Conservation (phyloP, 331 rosid species). For the Spiraea crenata region DNA sequence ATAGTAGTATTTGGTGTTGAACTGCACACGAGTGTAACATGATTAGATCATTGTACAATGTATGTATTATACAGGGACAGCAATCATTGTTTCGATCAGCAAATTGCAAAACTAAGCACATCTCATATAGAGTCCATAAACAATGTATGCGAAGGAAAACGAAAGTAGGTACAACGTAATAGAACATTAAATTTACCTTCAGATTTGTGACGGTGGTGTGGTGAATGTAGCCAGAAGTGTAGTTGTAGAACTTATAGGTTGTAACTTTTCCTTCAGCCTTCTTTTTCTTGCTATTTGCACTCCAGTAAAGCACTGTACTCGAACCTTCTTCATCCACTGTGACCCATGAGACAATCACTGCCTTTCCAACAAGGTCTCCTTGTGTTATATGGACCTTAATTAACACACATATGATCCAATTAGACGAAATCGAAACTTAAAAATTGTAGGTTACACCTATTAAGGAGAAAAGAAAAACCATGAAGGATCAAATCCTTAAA, state of each 20-base stretch:
- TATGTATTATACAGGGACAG: not conserved
- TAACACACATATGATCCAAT: constrained; percentile 14
- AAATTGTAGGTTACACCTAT: not conserved
- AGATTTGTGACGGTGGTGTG: constrained; percentile 49
- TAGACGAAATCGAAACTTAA: not conserved
- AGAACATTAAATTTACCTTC: constrained; percentile 29
- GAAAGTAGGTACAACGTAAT: not conserved
- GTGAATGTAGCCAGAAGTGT: constrained; percentile 66
- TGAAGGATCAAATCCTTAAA: too few relatives aligned
- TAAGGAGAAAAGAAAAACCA: too few relatives aligned
- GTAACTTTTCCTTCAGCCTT: constrained; percentile 13
- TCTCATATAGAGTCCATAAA: too few relatives aligned
- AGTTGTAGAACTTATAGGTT: constrained; percentile 49
- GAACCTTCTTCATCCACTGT: constrained; percentile 45
- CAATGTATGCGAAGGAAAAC: not conserved
- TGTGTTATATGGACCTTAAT: constrained; percentile 75
- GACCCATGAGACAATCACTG: constrained; percentile 66
- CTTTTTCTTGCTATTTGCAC: constrained; percentile 21
- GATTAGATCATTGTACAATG: not conserved
- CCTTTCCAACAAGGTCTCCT: constrained; percentile 61
- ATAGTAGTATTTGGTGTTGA: constrained; percentile 56
- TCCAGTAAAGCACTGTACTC: constrained; percentile 51
- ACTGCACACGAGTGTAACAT: constrained; percentile 30
- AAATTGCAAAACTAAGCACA: not conserved
- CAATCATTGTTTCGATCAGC: not conserved